phyloP scores from a whole-genome alignment of 495 filamentous ascomycete species.

The Gamarada debralockiae region DNA sequence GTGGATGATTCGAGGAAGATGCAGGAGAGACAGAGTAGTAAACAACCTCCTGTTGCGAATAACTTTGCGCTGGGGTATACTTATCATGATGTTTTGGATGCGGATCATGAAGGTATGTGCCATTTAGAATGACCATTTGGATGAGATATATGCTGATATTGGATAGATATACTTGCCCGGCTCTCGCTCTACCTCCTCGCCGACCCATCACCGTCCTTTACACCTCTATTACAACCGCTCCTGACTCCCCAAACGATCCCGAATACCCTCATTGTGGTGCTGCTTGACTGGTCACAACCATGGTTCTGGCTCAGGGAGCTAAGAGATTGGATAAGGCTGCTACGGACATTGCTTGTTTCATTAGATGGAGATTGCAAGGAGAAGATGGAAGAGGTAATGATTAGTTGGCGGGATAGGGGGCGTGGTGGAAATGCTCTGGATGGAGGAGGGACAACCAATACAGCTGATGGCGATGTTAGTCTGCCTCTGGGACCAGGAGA shows the following conservation, averaged over 20 bases:
- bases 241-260: slow-evolving; percentile 82
- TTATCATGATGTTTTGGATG: slow-evolving; percentile 91
- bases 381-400: slow-evolving; percentile 81
- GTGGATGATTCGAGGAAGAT: slow-evolving; percentile 55
- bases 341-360: slow-evolving; percentile 69
- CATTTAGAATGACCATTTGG: not conserved
- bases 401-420: slow-evolving; percentile 53
- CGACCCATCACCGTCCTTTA: slow-evolving; percentile 76
- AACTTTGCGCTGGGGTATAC: slow-evolving; percentile 92
- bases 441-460: slow-evolving; percentile 31
- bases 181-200: slow-evolving; percentile 88
- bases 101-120: slow-evolving; percentile 79
- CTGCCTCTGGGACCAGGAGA: slow-evolving; percentile 85
- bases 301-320: slow-evolving; percentile 90
- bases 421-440: slow-evolving; percentile 46
- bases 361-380: slow-evolving; percentile 74
- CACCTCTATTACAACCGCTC: slow-evolving; percentile 77
- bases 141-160: slow-evolving; percentile 17
- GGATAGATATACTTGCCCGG: slow-evolving; percentile 79
- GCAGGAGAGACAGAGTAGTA: slow-evolving; percentile 54
- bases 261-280: slow-evolving; percentile 80
- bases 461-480: slow-evolving; percentile 56
- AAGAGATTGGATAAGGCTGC: slow-evolving; percentile 79
- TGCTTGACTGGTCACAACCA: slow-evolving; percentile 89
- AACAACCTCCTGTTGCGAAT: slow-evolving; percentile 80